Evolutionary conservation across 192 early-diverging fungal species (phyloP).

Genomic region (Dimargaris xerosporica): DNA sequence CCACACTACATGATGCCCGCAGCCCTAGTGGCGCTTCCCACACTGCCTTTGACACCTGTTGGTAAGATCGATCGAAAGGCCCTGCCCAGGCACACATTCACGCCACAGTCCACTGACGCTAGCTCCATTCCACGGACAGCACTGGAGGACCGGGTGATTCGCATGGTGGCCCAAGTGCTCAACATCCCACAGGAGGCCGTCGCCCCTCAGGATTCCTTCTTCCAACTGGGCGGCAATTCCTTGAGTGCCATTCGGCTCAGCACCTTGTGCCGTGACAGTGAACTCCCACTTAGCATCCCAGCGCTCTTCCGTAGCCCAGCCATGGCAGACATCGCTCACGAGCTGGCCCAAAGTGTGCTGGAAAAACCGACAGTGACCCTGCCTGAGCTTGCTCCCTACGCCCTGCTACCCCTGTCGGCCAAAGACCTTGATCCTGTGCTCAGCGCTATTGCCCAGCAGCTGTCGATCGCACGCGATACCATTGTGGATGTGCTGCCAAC

Average conservation of each 20-base stretch:
- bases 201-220: background rate
- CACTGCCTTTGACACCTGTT: background rate
- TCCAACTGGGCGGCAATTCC: conserved; percentile 6
- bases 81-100: background rate
- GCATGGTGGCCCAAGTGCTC: too few relatives aligned
- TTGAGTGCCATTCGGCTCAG: background rate
- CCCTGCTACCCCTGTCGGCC: background rate
- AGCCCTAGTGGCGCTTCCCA: background rate
- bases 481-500: background rate
- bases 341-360: conserved; percentile 18
- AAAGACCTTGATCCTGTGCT: too few relatives aligned
- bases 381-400: too few relatives aligned
- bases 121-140: background rate
- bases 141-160: background rate
- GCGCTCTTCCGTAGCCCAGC: background rate
- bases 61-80: conserved; percentile 1
- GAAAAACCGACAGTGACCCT: too few relatives aligned
- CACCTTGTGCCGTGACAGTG: background rate
- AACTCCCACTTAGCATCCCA: background rate
- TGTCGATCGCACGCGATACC: background rate
- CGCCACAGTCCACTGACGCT: background rate
- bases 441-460: too few relatives aligned
- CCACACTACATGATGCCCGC: conserved; percentile 7
- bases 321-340: conserved; percentile 3
- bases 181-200: too few relatives aligned